Percentiles rank a stretch among this genome's conserved stretches.
Conservation (phyloP, 805 yeast species). For the Yamadazyma insecticola region DNA sequence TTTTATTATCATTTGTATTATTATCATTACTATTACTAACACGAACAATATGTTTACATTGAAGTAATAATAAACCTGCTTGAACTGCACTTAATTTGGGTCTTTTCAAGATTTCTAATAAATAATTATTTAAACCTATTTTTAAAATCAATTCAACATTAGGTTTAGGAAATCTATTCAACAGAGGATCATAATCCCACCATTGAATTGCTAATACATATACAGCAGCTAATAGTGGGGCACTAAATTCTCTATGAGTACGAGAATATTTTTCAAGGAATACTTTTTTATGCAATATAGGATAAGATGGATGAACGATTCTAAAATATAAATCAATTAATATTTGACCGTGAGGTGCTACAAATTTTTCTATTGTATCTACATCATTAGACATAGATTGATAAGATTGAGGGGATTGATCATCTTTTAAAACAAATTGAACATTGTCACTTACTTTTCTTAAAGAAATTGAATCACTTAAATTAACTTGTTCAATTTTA, state of each 20-base stretch:
- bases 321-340: constrained; percentile 77
- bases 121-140: constrained; percentile 60
- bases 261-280: constrained; percentile 87
- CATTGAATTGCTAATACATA: constrained; percentile 85
- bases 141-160: constrained; percentile 49
- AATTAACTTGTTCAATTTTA: constrained; percentile 74
- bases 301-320: constrained; percentile 86
- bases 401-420: constrained; percentile 66
- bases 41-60: constrained; percentile 46
- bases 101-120: constrained; percentile 71
- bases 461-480: constrained; percentile 60
- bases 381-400: constrained; percentile 69
- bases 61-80: constrained; percentile 76
- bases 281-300: constrained; percentile 85
- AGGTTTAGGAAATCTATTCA: constrained; percentile 75
- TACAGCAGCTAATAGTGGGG: constrained; percentile 87
- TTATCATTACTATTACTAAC: constrained; percentile 9
- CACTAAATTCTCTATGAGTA: constrained; percentile 87
- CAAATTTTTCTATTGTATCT: constrained; percentile 77
- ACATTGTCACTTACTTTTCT: constrained; percentile 75
- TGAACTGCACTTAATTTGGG: constrained; percentile 92
- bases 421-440: constrained; percentile 77
- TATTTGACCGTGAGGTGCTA: constrained; percentile 89
- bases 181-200: constrained; percentile 87
- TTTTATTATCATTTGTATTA: background rate